Evolutionary conservation across 805 yeast species (phyloP).

Genomic region (Candida qinlingensis): DNA sequence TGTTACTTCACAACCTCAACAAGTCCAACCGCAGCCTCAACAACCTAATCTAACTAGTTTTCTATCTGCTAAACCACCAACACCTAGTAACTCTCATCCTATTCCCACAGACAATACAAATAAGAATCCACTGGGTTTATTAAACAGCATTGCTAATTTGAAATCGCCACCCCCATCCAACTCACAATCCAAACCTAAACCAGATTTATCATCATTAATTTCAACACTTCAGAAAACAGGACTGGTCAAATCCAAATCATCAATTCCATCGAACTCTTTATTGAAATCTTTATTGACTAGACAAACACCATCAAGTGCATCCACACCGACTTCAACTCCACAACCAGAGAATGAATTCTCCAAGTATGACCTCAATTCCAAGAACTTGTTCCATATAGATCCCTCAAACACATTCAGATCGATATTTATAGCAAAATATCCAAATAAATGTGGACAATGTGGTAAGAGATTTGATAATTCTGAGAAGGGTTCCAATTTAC

Average conservation of each 20-base stretch:
- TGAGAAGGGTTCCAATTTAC: constrained; percentile 44
- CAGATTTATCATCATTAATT: constrained; percentile 16
- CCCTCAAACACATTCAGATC: constrained; percentile 34
- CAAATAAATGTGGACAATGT: constrained; percentile 84
- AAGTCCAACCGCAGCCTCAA: constrained; percentile 1
- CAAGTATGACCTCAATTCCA: constrained; percentile 25
- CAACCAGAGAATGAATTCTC: constrained; percentile 11
- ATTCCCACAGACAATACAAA: neutral
- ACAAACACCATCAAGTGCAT: neutral
- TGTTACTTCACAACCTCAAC: constrained; percentile 14
- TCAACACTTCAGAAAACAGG: constrained; percentile 18
- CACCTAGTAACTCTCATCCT: constrained; percentile 1
- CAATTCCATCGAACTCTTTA: constrained; percentile 8
- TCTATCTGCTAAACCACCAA: neutral
- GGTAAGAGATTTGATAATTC: constrained; percentile 77
- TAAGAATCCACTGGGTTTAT: constrained; percentile 14
- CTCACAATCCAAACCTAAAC: constrained; percentile 3
- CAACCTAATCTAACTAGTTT: constrained; percentile 3
- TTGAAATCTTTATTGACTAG: constrained; percentile 8
- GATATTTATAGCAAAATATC: constrained; percentile 30
- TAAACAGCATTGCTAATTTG: constrained; percentile 17
- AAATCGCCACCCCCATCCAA: constrained; percentile 10
- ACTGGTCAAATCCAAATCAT: constrained; percentile 12
- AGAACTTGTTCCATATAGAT: constrained; percentile 30
- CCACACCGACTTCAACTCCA: neutral